Base-by-base conservation (phyloP, 768 basidiomycete genomes). In the Piloderma croceum region DNA sequence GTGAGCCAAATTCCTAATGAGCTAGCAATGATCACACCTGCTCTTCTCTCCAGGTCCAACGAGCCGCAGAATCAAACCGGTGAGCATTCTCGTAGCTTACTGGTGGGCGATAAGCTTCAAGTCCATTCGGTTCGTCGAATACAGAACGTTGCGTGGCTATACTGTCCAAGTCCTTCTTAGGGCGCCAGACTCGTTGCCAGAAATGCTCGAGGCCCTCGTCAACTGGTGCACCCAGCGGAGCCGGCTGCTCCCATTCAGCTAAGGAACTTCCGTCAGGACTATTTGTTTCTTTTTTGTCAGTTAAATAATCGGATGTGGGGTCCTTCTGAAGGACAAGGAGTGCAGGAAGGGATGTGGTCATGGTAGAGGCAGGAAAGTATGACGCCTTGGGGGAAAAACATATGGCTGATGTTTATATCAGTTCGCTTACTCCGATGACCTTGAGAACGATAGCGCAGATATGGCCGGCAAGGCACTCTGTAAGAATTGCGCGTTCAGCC, bases 1-100 rank as follows among this genome's bases (percentile, higher is more conserved):
- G 34, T 36, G 36, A n/a, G 24, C 4, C 39, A 11, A 36, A 13
- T 25, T 18, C 5, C 20, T 6, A 19, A 15, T 15, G 27, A n/a
- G 18, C 6, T 47, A 23, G 13, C 9, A 34, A 13, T 22, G 31
- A 15, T 31, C 67, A 39, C 41, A 74, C 73, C 57, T 65, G 65
- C 59, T 85, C 82, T 57, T 85, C 81, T 29, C 77, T 54, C 73
- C 75, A 81, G 7, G 82, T 83, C 82, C 83, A 85, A 6, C 81
- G 71, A 15, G 80, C 81, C 12, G 57, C 37, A 2, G 78, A 75
- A 52, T 85, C 77, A 49, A 87, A 83, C 2, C 80, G 70, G 47
- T 77, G 77, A 5, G 69, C 49, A 49, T 81, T 81, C 58, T 83
- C 80, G 42, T 77, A 81, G 38, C 60, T 47, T 4, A 69, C 58